These are phyloP conservation scores for Suillus discolor DNA, from an alignment of 768 basidiomycete species.

Conservation along the genomic window DNA sequence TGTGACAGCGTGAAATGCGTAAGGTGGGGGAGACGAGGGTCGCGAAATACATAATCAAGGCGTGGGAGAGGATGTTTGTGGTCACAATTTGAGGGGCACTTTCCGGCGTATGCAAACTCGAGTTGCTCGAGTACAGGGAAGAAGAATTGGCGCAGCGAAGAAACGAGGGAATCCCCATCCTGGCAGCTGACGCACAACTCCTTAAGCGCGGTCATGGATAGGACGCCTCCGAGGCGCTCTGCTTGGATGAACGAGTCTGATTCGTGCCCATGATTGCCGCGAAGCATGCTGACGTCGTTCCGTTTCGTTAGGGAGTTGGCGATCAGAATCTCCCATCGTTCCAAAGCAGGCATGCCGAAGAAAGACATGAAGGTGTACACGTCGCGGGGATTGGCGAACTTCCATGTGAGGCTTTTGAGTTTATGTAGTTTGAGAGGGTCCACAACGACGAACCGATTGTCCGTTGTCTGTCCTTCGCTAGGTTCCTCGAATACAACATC, in stretches of 20 bases:
- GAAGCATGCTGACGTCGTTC: slow-evolving; percentile 27
- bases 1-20: slow-evolving; percentile 53
- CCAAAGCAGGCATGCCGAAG: slow-evolving; percentile 41
- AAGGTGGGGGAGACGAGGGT: slow-evolving; percentile 54
- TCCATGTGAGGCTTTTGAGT: slow-evolving; percentile 51
- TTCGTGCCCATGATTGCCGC: slow-evolving; percentile 31
- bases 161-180: slow-evolving; percentile 40
- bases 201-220: slow-evolving; percentile 35
- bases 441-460: slow-evolving; percentile 16
- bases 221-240: slow-evolving; percentile 29
- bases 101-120: slow-evolving; percentile 44
- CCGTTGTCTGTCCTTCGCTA: slow-evolving; percentile 13
- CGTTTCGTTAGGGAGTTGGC: slow-evolving; percentile 35
- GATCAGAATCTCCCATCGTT: slow-evolving; percentile 47
- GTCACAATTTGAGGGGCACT: slow-evolving; percentile 13
- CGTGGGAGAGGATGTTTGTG: slow-evolving; percentile 41
- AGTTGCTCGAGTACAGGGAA: slow-evolving; percentile 48
- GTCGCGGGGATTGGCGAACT: slow-evolving; percentile 44
- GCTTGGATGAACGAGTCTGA: slow-evolving; percentile 32
- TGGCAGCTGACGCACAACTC: slow-evolving; percentile 47
- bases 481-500: slow-evolving; percentile 26
- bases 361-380: slow-evolving; percentile 47
- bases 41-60: slow-evolving; percentile 55
- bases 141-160: slow-evolving; percentile 44
- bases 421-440: slow-evolving; percentile 37